These are phyloP conservation scores for Bipolaris bicolor DNA, from an alignment of 2,329 filamentous ascomycete species.

Conservation along the genomic window DNA sequence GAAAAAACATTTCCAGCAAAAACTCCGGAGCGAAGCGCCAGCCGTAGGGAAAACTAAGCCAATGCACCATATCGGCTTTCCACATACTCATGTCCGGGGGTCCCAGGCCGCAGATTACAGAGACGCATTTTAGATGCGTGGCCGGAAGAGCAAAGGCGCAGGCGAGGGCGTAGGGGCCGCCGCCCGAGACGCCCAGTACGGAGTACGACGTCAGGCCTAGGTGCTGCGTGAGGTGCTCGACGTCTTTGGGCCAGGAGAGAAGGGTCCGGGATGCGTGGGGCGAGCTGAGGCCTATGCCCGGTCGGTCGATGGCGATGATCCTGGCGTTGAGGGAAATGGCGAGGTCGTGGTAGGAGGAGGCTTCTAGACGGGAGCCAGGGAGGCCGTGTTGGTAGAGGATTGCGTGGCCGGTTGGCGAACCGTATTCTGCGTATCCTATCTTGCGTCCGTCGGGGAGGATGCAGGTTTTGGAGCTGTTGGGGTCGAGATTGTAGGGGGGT, in stretches of 20 bases:
- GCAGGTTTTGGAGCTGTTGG: conserved; percentile 36
- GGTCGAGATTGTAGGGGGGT: conserved; percentile 29
- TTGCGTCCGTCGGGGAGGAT: conserved; percentile 45
- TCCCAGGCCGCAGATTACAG: conserved; percentile 41
- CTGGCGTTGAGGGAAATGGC: conserved; percentile 29
- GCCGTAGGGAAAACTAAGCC: conserved; percentile 41
- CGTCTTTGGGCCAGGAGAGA: conserved; percentile 32
- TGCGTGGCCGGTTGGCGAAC: conserved; percentile 31
- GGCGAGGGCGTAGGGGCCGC: conserved; percentile 42
- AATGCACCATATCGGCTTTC: conserved; percentile 30
- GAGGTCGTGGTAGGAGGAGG: conserved; percentile 27
- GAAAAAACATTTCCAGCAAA: conserved; percentile 35
- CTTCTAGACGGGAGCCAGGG: conserved; percentile 42
- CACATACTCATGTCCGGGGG: conserved; percentile 47
- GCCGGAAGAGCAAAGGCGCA: conserved; percentile 32
- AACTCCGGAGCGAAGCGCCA: conserved; percentile 31
- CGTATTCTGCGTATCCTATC: conserved; percentile 46
- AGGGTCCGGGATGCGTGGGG: conserved; percentile 28
- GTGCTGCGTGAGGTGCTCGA: conserved; percentile 28
- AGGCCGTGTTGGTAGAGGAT: conserved; percentile 41
- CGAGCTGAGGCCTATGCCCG: conserved; percentile 39
- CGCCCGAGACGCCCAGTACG: conserved; percentile 43
- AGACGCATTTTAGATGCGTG: conserved; percentile 29
- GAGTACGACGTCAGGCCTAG: conserved; percentile 30
- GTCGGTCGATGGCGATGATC: conserved; percentile 37